Percentiles rank a stretch among this genome's conserved stretches.
Conservation (phyloP, 441 rosid species). For the Bocquillonia castaneifolia region DNA sequence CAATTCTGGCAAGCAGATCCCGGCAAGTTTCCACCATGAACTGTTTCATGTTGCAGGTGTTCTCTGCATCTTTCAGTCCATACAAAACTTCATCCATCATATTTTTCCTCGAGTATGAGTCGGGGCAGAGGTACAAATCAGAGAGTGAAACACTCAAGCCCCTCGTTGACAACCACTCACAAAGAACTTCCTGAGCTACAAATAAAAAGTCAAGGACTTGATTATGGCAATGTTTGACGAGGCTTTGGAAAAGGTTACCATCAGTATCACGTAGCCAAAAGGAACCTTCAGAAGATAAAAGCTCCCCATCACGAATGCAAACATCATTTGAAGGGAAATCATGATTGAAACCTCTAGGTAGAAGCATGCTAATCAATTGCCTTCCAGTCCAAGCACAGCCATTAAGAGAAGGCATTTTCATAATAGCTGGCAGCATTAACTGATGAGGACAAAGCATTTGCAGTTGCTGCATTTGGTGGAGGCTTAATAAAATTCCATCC, state of each 20-base stretch:
- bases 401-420: constrained; percentile 40
- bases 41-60: constrained; percentile 59
- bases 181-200: constrained; percentile 75
- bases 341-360: constrained; percentile 65
- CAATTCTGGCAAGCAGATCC: constrained; percentile 50
- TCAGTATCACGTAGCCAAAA: constrained; percentile 74
- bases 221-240: constrained; percentile 42
- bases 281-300: constrained; percentile 65
- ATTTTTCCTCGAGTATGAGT: constrained; percentile 42
- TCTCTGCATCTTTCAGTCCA: constrained; percentile 66
- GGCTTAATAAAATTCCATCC: constrained; percentile 42
- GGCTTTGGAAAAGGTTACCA: constrained; percentile 68
- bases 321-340: constrained; percentile 42
- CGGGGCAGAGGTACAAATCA: constrained; percentile 66
- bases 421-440: constrained; percentile 44
- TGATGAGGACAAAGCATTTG: constrained; percentile 59
- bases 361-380: constrained; percentile 77
- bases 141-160: constrained; percentile 85
- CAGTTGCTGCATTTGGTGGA: constrained; percentile 73
- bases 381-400: constrained; percentile 75
- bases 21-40: constrained; percentile 63
- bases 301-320: constrained; percentile 59
- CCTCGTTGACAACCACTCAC: constrained; percentile 77
- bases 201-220: constrained; percentile 56
- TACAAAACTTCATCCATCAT: constrained; percentile 63